These are phyloP conservation scores for Colletotrichum eleusines DNA, from an alignment of 2,329 filamentous ascomycete species.

Conservation along the genomic window DNA sequence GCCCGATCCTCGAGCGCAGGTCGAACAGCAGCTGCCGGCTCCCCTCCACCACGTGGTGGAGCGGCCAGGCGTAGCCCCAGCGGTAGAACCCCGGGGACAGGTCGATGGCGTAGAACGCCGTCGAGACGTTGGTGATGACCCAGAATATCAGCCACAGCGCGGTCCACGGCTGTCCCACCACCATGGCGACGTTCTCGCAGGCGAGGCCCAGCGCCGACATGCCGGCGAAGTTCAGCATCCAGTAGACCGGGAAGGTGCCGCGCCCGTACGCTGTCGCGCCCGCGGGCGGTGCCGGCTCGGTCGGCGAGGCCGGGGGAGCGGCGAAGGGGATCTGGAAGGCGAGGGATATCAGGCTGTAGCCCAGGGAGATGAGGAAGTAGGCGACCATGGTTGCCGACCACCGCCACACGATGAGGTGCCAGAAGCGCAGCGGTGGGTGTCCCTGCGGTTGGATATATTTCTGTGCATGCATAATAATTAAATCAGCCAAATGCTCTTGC, in stretches of 20 bases:
- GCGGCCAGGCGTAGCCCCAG: constrained; percentile 74
- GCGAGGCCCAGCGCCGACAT: constrained; percentile 73
- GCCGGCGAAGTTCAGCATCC: constrained; percentile 72
- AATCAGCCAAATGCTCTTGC: background rate
- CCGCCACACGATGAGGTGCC: constrained; percentile 70
- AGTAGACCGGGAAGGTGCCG: constrained; percentile 71
- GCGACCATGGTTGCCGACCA: constrained; percentile 66
- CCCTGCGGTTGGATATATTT: constrained; percentile 66
- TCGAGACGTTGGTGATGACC: constrained; percentile 75
- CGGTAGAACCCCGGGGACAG: constrained; percentile 69
- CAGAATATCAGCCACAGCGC: constrained; percentile 75
- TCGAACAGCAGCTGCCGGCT: constrained; percentile 72
- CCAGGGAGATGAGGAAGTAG: constrained; percentile 72
- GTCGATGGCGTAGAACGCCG: constrained; percentile 70
- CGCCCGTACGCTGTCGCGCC: constrained; percentile 68
- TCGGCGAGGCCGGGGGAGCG: constrained; percentile 57
- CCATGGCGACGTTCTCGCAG: constrained; percentile 74
- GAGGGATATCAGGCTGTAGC: constrained; percentile 72
- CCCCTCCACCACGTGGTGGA: constrained; percentile 72
- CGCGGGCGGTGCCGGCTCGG: constrained; percentile 54
- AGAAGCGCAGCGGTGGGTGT: constrained; percentile 69
- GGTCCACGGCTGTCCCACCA: constrained; percentile 70
- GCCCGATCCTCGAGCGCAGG: constrained; percentile 66
- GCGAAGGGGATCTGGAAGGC: constrained; percentile 73
- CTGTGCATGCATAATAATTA: constrained; percentile 24